Evolutionary conservation across 345 rosid species (phyloP), one percentile per base, ranked within the genome.

Genomic region (Eucalyptus pumila): DNA sequence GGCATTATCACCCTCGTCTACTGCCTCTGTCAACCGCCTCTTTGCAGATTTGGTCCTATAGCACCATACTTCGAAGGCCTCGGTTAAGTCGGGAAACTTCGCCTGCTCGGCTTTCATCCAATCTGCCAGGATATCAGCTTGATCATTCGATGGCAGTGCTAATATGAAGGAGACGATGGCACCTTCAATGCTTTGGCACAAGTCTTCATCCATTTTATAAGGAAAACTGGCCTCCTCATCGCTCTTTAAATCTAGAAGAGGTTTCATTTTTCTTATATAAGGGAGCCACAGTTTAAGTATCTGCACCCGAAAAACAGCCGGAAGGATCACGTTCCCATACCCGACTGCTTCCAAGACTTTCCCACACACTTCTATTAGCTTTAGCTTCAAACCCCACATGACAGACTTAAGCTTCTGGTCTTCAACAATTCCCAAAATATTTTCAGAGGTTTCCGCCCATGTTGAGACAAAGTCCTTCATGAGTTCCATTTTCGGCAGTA

Each of bases 1-100:
- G 60, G 92, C 56, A 37, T 92, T 89, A 72, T 87, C 91, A 88
- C 24, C 85, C 47, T 76, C 47, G 4, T 44, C 87, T 24, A 86
- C 42, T 54, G 72, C 34, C 85, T 87, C 56, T 69, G 50, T 76
- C 85, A 49, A 67, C 91, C 98, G 95, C 95, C 99, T 94, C 95
- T 94, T 96, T 62, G 99, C 98, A 42, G 99, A 96, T 92, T 98
- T 98, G 90, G 94, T 95, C 93, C 99, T 94, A 90, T 95, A 96
- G 90, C 98, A 96, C 99, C 99, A 96, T 88, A 98, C 93, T 90
- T 98, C 99, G 50, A 98, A 98, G 1, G 98, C 99, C 92, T 98
- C 99, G 42, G 96, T 96, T 91, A 98, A 90, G 92, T 98, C 99
- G 1, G 99, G 99, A 92, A 93, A 98, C 91, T 87, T 94, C 50